Evolutionary conservation across 768 basidiomycete genomes (phyloP), one percentile per base, ranked within the genome.

Genomic region (Naematelia encephala): DNA sequence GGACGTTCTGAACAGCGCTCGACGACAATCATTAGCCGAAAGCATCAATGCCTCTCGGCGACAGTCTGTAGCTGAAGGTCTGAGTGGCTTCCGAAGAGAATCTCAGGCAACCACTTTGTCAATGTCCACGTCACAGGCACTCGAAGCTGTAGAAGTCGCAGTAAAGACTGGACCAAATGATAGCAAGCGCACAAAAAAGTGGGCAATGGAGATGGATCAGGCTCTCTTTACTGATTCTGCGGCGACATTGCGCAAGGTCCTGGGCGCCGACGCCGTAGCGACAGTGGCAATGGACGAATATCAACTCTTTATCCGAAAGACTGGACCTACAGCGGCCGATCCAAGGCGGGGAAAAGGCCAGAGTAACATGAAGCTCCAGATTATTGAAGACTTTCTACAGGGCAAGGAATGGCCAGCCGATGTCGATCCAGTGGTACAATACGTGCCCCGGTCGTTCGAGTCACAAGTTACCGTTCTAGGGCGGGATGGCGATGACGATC

Each of bases 251-350:
- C 57, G 68, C 1, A 50, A 47, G 1, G 57, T 76, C 1, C 53
- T 76, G 11, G 62, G 60, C 3, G 72, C 70, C 3, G 67, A 72
- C 45, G 63, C 67, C 0, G 63, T 76, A 1, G 66, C 59, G 14
- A 60, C 73, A 2, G 52, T 76, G 19, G 58, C 67, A 22, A 51
- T 71, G 43, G 67, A 67, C n/a, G 66, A 73, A 21, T 76, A 67
- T 30, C 64, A 72, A 19, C 56, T 76, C 5, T 76, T 60, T 51
- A 66, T 72, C 21, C 54, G 56, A 14, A 50, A 49, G 5, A 51
- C 10, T 28, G 4, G 54, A 44, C 29, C 22, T 22, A 25, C 4
- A 46, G 21, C 54, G 47, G 43, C 29, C 13, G 13, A 51, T 3
- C 34, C 51, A 51, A 56, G 28, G 27, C 42, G 45, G 43, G 54